Percentiles rank a stretch among this genome's conserved stretches.
These are phyloP conservation scores for Bipolaris bicolor DNA, from an alignment of 2,329 filamentous ascomycete species.

Conservation along the genomic window DNA sequence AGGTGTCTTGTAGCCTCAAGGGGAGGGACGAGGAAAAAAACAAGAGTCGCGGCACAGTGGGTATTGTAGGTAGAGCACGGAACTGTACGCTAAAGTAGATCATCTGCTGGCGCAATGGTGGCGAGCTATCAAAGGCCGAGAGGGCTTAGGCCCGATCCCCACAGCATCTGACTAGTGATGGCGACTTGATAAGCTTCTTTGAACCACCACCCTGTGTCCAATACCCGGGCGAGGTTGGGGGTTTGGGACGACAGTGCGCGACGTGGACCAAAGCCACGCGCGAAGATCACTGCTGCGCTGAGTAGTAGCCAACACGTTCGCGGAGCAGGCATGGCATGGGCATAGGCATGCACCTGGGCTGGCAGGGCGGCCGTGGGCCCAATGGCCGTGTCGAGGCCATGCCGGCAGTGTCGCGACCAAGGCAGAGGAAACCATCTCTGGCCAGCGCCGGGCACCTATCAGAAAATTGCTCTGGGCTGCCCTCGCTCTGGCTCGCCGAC, in stretches of 20 bases:
- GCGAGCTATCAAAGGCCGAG: constrained; percentile 11
- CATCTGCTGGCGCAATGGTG: neutral
- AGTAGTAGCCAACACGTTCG: constrained; percentile 30
- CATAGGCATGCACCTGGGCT: constrained; percentile 8
- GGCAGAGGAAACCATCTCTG: no score
- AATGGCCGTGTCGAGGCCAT: constrained; percentile 26
- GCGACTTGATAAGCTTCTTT: constrained; percentile 41
- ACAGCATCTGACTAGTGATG: constrained; percentile 28
- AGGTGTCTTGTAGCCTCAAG: no score
- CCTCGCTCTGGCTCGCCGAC: constrained; percentile 26
- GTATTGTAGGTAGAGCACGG: no score
- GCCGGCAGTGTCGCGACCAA: constrained; percentile 25
- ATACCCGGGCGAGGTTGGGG: constrained; percentile 17
- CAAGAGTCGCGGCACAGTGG: no score
- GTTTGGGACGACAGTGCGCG: constrained; percentile 9
- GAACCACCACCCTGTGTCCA: constrained; percentile 26
- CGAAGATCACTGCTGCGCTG: constrained; percentile 20
- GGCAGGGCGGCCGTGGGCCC: constrained; percentile 14
- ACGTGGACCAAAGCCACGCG: constrained; percentile 13
- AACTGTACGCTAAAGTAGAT: neutral
- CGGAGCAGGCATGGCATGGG: constrained; percentile 19
- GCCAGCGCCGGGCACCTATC: no score
- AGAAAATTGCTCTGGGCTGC: constrained; percentile 29
- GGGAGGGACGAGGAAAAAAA: no score
- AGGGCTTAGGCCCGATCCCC: constrained; percentile 22